A percentile compares a stretch with the other conserved stretches of the same genome.
phyloP scores from a whole-genome alignment of 2,329 filamentous ascomycete genomes.

The Botrytis galanthina region DNA sequence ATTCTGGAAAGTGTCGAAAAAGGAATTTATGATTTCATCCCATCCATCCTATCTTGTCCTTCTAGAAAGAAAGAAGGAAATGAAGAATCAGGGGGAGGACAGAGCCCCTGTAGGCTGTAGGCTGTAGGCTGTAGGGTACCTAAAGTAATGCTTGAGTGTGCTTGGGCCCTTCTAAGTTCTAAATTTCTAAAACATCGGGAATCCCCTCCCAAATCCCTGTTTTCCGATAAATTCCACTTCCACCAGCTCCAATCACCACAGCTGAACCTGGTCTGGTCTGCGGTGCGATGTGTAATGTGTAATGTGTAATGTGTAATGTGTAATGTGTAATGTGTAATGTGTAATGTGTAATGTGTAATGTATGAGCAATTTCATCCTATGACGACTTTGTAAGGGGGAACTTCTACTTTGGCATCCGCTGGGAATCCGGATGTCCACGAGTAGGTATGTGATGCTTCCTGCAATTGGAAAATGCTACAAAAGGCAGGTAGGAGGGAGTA shows the following conservation, averaged over 20 bases:
- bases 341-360: neutral
- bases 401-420: neutral
- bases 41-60: neutral
- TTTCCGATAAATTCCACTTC: conserved; percentile 8
- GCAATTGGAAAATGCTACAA: neutral
- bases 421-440: neutral
- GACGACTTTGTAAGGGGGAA: neutral
- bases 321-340: too few relatives aligned
- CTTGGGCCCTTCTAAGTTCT: neutral
- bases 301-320: too few relatives aligned
- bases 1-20: neutral
- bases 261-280: neutral
- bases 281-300: neutral
- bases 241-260: neutral
- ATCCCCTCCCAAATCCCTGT: neutral
- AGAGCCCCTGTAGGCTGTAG: neutral
- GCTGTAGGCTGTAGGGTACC: neutral
- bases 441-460: neutral
- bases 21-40: neutral
- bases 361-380: neutral
- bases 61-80: conserved; percentile 11
- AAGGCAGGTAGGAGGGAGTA: too few relatives aligned
- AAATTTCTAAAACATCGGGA: neutral
- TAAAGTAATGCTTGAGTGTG: neutral
- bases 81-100: neutral